Evolutionary conservation across 2,329 filamentous ascomycete species (phyloP), one percentile per base, ranked within the genome.

Genomic region (Aspergillus brunneoviolaceus): DNA sequence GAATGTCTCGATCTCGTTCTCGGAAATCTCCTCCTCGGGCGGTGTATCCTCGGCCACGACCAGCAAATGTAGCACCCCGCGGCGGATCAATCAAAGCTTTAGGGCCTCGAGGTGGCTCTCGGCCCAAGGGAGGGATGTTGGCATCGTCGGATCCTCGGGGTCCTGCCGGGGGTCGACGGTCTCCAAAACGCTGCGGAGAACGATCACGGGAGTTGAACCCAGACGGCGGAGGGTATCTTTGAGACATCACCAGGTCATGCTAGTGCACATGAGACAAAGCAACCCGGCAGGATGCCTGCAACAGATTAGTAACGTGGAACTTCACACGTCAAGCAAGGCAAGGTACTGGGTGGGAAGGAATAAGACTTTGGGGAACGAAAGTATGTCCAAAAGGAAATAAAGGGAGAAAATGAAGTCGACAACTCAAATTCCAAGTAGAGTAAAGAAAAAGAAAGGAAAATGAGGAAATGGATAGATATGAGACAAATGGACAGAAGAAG

Each of bases 101-200:
- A 11, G 92, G 92, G 0, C 90, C 92, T 58, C 92, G 85, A 3
- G 92, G 92, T 2, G 90, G 88, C 64, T 96, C 91, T 65, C 89
- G 84, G 12, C 83, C 81, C 73, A 72, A 83, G 64, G 66, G 82
- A 72, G 67, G 87, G 65, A 87, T 82, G 66, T 82, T 84, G 1
- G 83, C 76, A 65, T 83, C 84, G 62, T 90, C 90, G n/a, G 81
- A 78, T 29, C 74, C 76, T 56, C 78, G 75, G 63, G 76, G 79
- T 55, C 75, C 76, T 55, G 77, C 75, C 35, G 84, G 81, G 54
- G 88, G 85, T 58, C 91, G 85, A 62, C 89, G 84, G 72, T 93
- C 90, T 64, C 82, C 82, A 69, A 91, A 91, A 61, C 87, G 84
- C 66, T 87, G 86, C 53, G 88, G 87, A 27, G 88, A 91, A 66